Percentiles rank a stretch among this genome's conserved stretches.
Conservation (phyloP, 306 rosid genomes). For the Quercus ilex region DNA sequence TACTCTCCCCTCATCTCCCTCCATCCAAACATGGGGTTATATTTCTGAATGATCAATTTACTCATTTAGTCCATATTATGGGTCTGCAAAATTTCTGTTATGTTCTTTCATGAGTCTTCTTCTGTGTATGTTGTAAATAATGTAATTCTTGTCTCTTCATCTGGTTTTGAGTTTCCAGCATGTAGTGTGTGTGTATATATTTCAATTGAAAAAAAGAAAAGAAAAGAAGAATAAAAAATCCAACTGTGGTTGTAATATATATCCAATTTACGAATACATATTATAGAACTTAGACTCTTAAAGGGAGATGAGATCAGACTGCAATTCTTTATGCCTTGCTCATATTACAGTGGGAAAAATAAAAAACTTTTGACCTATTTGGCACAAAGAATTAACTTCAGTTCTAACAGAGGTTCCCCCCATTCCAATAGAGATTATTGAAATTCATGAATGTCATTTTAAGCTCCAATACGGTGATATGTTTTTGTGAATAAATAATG, state of each 20-base stretch:
- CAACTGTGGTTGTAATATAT: neutral
- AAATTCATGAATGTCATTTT: neutral
- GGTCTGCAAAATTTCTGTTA: neutral
- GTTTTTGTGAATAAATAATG: constrained; percentile 14
- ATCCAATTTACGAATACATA: neutral
- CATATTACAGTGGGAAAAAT: neutral
- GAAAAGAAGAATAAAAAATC: neutral
- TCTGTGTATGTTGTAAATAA: neutral
- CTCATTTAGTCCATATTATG: neutral
- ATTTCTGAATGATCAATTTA: neutral
- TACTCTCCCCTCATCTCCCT: too few species aligned
- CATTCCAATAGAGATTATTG: neutral
- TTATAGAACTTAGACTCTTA: too few species aligned
- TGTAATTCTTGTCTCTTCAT: neutral
- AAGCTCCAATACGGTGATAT: neutral
- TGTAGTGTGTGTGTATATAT: neutral
- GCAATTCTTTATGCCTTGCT: neutral
- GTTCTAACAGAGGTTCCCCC: neutral
- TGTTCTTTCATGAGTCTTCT: neutral
- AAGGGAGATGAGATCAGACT: neutral
- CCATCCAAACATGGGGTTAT: too few species aligned
- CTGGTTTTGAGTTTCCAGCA: neutral
- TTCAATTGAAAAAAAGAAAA: neutral
- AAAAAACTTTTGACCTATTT: neutral
- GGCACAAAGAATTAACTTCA: neutral